Conservation (phyloP, 2,329 filamentous ascomycete species). For the Penicillium freii region DNA sequence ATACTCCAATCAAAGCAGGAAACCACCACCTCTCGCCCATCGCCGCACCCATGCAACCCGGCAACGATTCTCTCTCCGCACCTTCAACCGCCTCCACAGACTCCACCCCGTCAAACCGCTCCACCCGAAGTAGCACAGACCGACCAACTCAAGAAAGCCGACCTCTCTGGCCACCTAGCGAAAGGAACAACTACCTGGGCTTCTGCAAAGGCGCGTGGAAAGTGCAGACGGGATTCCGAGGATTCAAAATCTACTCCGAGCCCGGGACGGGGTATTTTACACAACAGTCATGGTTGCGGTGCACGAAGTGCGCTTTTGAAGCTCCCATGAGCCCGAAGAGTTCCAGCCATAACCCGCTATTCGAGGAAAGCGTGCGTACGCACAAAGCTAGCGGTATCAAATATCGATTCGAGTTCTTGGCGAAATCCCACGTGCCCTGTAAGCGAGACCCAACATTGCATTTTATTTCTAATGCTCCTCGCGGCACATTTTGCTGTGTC, state of each 20-base stretch:
- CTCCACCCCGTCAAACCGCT: constrained; percentile 7
- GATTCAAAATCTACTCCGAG: constrained; percentile 16
- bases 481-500: constrained; percentile 43
- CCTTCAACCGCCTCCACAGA: constrained; percentile 12
- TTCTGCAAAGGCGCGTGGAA: constrained; percentile 51
- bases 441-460: constrained; percentile 20
- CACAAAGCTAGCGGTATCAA: constrained; percentile 37
- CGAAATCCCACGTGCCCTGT: constrained; percentile 46
- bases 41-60: neutral
- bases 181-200: constrained; percentile 36
- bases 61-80: neutral
- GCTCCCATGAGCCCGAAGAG: constrained; percentile 28
- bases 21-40: neutral
- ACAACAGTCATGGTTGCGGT: constrained; percentile 38
- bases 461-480: neutral
- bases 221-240: constrained; percentile 27
- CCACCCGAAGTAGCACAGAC: constrained; percentile 3
- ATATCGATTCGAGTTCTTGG: constrained; percentile 50
- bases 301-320: constrained; percentile 46
- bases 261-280: constrained; percentile 23
- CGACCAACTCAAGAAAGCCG: neutral
- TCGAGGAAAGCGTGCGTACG: constrained; percentile 32
- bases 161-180: constrained; percentile 32
- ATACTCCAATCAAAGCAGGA: neutral
- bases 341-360: constrained; percentile 12